These are phyloP conservation scores for Ambrosia trifida DNA, from an alignment of 129 eudicot species.

Conservation along the genomic window DNA sequence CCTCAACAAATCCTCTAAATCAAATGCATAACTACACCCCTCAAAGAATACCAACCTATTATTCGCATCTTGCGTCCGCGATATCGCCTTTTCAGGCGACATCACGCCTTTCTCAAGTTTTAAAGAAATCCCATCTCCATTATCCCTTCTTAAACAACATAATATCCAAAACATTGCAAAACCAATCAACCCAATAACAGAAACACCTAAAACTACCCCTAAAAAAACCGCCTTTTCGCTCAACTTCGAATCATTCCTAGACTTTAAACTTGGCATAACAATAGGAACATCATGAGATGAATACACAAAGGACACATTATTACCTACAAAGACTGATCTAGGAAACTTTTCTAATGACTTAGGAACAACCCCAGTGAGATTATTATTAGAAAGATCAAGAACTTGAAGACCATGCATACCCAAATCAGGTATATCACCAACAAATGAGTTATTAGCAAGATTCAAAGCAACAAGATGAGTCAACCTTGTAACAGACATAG, in stretches of 20 bases:
- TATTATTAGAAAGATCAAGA: slow-evolving; percentile 69
- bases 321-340: slow-evolving; percentile 68
- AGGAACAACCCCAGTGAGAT: slow-evolving; percentile 65
- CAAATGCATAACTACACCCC: slow-evolving; percentile 90
- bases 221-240: slow-evolving; percentile 65
- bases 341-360: slow-evolving; percentile 76
- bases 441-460: slow-evolving; percentile 72
- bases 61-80: slow-evolving; percentile 72
- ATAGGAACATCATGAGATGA: slow-evolving; percentile 43
- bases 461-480: slow-evolving; percentile 61
- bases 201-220: slow-evolving; percentile 56
- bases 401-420: slow-evolving; percentile 51
- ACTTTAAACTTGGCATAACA: slow-evolving; percentile 42
- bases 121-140: slow-evolving; percentile 51
- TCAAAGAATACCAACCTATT: slow-evolving; percentile 84
- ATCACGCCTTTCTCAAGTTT: slow-evolving; percentile 71
- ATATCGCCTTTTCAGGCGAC: slow-evolving; percentile 87
- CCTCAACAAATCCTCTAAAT: slow-evolving; percentile 92
- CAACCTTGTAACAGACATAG: slow-evolving; percentile 45
- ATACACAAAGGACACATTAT: slow-evolving; percentile 43
- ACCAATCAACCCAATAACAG: slow-evolving; percentile 54
- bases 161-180: slow-evolving; percentile 60
- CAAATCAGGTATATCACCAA: slow-evolving; percentile 74
- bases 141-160: slow-evolving; percentile 50
- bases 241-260: slow-evolving; percentile 37